A percentile compares a stretch with the other conserved stretches of the same genome.
Evolutionary conservation across 768 basidiomycete species (phyloP).

Genomic region (Lactifluus piperatus): DNA sequence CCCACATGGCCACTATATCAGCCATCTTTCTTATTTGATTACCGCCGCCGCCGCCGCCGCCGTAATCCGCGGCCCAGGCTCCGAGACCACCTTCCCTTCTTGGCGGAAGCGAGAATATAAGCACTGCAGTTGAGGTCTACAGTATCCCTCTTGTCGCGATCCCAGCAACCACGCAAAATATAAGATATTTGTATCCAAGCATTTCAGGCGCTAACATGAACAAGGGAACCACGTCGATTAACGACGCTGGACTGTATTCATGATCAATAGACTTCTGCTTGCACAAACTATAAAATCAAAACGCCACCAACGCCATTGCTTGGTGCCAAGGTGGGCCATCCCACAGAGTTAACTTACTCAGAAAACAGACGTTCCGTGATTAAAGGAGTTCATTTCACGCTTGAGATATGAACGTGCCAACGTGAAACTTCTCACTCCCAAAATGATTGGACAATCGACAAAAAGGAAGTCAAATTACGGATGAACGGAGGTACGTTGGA

Average conservation of each 20-base stretch:
- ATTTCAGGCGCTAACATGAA: background rate
- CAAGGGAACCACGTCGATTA: background rate
- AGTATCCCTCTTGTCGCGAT: background rate
- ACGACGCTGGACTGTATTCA: background rate
- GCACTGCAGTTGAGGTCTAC: background rate
- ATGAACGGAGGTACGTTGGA: slow-evolving; percentile 8
- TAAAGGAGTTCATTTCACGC: background rate
- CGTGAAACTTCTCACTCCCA: slow-evolving; percentile 8
- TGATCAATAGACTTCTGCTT: background rate
- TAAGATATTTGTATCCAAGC: background rate
- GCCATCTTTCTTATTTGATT: background rate
- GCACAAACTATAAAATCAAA: background rate
- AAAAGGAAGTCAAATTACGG: slow-evolving; percentile 17
- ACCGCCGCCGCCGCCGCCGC: background rate
- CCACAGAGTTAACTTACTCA: background rate
- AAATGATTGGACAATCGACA: slow-evolving; percentile 5
- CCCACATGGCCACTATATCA: background rate
- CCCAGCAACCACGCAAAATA: background rate
- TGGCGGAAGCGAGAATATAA: background rate
- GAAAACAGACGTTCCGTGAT: background rate
- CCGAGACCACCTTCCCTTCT: background rate
- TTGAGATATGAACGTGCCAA: slow-evolving; percentile 5
- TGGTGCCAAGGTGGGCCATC: background rate
- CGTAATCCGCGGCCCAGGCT: slow-evolving; percentile 11
- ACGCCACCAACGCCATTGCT: background rate